Evolutionary conservation across 441 rosid genomes (phyloP).

Genomic region (Gossypium davidsonii): DNA sequence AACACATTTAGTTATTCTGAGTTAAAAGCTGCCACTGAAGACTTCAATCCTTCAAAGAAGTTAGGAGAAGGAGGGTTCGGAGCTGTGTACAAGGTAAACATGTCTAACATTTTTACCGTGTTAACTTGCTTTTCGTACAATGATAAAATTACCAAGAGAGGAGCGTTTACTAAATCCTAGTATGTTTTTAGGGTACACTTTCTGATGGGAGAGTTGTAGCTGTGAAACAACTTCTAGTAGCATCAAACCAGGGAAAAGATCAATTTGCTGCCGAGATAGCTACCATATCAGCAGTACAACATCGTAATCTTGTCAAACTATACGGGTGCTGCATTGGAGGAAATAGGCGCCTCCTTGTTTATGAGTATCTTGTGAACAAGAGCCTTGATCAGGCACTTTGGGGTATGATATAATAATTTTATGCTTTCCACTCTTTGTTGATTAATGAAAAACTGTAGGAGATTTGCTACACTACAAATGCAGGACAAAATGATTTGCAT

Average conservation of each 20-base stretch:
- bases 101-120: not conserved
- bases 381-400: conserved; percentile 63
- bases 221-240: not conserved
- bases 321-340: conserved; percentile 46
- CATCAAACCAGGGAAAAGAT: conserved; percentile 14
- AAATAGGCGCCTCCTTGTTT: conserved; percentile 44
- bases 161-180: not conserved
- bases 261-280: conserved; percentile 50
- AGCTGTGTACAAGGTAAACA: not conserved
- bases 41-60: not conserved
- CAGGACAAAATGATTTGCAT: conserved; percentile 4
- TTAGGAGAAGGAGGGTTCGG: conserved; percentile 1
- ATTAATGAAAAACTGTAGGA: not conserved
- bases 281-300: conserved; percentile 53
- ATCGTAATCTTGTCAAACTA: conserved; percentile 45
- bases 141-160: not conserved
- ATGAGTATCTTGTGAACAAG: conserved; percentile 55
- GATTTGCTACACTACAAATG: not conserved
- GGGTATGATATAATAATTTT: conserved; percentile 24
- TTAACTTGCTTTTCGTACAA: not conserved
- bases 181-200: not conserved
- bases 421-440: not conserved
- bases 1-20: not conserved
- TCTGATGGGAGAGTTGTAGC: not conserved
- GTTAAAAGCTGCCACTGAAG: not conserved